phyloP scores from a whole-genome alignment of 2,329 filamentous ascomycete species.

The Aureobasidium sp. region DNA sequence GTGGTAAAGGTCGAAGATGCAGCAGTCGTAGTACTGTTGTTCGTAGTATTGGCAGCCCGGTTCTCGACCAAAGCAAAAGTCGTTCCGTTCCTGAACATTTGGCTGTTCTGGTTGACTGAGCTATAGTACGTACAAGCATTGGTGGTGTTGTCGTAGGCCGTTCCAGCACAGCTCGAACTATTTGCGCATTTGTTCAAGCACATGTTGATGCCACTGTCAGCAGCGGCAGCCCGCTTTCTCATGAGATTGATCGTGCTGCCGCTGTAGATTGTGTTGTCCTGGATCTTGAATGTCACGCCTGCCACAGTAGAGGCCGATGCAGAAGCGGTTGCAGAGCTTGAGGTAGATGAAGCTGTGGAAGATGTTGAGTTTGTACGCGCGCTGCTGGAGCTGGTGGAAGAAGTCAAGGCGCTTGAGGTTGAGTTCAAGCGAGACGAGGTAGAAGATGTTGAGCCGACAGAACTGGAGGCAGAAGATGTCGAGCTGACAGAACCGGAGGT shows the following conservation, averaged over 20 bases:
- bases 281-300: neutral
- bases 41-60: neutral
- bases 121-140: neutral
- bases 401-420: neutral
- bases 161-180: neutral
- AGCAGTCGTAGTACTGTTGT: neutral
- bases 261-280: neutral
- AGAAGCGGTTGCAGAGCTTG: neutral
- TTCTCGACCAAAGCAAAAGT: neutral
- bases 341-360: neutral
- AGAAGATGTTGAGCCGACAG: neutral
- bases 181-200: slow-evolving; percentile 9
- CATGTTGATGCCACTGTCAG: neutral
- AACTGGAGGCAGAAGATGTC: neutral
- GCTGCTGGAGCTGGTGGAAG: neutral
- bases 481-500: neutral
- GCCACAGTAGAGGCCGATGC: neutral
- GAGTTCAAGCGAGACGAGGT: neutral
- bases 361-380: neutral
- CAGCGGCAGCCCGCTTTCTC: neutral
- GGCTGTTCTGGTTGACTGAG: neutral
- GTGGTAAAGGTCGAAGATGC: neutral
- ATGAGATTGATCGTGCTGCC: neutral
- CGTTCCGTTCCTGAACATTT: neutral
- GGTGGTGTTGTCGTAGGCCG: neutral